A percentile compares a stretch with the other conserved stretches of the same genome.
Evolutionary conservation across 139 green algal genomes (phyloP).

Genomic region (Klebsormidium nitens): DNA sequence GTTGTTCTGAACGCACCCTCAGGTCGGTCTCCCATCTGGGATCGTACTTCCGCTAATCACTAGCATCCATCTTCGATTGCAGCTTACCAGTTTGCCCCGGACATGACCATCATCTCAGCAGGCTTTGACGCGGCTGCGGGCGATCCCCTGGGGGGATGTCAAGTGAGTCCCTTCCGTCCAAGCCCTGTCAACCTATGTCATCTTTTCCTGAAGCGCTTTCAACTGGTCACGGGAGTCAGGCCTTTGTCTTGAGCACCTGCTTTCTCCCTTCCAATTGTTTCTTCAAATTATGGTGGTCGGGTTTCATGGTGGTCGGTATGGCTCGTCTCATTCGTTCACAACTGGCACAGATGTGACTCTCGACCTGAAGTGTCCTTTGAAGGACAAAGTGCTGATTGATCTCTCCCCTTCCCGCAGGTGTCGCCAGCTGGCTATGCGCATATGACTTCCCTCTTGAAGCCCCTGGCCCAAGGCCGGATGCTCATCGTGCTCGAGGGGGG

Average conservation of each 20-base stretch:
- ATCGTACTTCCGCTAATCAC: no score
- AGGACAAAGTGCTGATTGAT: not conserved
- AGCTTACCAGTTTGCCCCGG: conserved; percentile 53
- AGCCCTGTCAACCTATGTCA: not conserved
- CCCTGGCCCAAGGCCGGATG: conserved; percentile 14
- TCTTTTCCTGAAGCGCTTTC: conserved; percentile 4
- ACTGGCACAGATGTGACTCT: no score
- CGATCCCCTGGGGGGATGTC: conserved; percentile 29
- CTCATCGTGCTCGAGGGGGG: conserved; percentile 47
- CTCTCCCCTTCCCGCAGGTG: conserved; percentile 18
- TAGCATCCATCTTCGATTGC: no score
- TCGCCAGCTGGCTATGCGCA: conserved; percentile 39
- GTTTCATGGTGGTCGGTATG: no score
- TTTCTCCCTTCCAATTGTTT: conserved; percentile 17
- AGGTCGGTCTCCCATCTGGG: no score
- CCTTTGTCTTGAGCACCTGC: not conserved
- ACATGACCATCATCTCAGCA: conserved; percentile 71
- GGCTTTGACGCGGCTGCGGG: conserved; percentile 43
- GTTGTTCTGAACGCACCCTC: no score
- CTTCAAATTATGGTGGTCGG: no score
- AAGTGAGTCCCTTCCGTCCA: conserved; percentile 13
- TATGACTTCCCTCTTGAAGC: conserved; percentile 42
- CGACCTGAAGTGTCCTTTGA: no score
- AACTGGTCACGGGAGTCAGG: not conserved
- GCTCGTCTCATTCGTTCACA: no score